Evolutionary conservation across 78 protist species (phyloP).

Genomic region (Tieghemostelium lacteum): DNA sequence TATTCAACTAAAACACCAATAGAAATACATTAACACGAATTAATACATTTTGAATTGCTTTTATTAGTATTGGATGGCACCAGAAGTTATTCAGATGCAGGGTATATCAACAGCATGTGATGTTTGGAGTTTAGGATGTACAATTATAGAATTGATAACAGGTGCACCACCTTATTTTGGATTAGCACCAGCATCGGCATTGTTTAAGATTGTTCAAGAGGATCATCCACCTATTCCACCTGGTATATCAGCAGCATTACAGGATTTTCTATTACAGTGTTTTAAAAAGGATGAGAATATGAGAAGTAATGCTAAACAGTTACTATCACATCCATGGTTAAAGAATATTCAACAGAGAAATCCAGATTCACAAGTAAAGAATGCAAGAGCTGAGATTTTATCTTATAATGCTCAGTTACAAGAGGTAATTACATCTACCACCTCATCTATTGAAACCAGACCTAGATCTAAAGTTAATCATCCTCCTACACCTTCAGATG

Average conservation of each 20-base stretch:
- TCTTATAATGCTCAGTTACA: constrained; percentile 61
- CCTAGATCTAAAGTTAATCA: constrained; percentile 47
- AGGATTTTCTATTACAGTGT: constrained; percentile 90
- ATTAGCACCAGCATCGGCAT: constrained; percentile 94
- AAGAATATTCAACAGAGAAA: constrained; percentile 7
- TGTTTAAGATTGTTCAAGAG: constrained; percentile 87
- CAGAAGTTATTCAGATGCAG: constrained; percentile 94
- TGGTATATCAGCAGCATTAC: constrained; percentile 87
- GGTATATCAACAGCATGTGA: constrained; percentile 83
- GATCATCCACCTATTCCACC: constrained; percentile 90
- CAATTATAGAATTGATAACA: constrained; percentile 86
- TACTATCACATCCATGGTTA: constrained; percentile 93
- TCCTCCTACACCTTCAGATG: background rate
- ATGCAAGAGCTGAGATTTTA: constrained; percentile 46
- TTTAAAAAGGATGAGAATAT: constrained; percentile 92
- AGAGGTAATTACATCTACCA: constrained; percentile 9
- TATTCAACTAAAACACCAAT: constrained; percentile 97
- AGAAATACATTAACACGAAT: too few species aligned
- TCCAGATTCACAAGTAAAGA: constrained; percentile 14
- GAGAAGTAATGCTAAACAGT: constrained; percentile 87
- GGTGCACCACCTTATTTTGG: constrained; percentile 94
- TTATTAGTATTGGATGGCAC: constrained; percentile 98
- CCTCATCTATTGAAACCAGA: constrained; percentile 6
- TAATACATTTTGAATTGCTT: background rate
- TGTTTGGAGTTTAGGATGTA: constrained; percentile 90